Evolutionary conservation across 208 protist species (phyloP).

Genomic region (Leishmania tropica): DNA sequence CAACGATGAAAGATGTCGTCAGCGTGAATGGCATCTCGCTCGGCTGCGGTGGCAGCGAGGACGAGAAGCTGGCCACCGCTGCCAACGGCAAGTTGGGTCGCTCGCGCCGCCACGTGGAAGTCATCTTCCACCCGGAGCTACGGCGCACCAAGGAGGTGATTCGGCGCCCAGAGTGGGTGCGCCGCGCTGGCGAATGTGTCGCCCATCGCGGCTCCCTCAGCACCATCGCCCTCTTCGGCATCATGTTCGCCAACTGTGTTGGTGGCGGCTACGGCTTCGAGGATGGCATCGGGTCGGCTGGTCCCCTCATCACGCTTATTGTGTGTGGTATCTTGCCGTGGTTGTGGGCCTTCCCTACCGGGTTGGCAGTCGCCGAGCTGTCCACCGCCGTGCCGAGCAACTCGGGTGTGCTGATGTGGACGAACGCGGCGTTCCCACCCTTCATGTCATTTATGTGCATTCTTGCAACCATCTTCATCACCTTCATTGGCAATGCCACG

Average conservation of each 20-base stretch:
- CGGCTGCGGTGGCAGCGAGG: not conserved
- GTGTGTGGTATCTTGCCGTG: constrained; percentile 76
- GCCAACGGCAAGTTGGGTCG: not conserved
- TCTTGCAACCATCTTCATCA: constrained; percentile 76
- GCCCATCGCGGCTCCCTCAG: constrained; percentile 77
- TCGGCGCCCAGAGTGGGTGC: constrained; percentile 74
- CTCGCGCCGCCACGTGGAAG: constrained; percentile 29
- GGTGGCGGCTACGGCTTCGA: constrained; percentile 88
- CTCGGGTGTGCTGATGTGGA: constrained; percentile 88
- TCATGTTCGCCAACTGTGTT: constrained; percentile 83
- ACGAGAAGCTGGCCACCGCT: not conserved
- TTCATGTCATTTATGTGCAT: constrained; percentile 81
- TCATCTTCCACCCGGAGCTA: constrained; percentile 75
- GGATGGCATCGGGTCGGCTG: constrained; percentile 74
- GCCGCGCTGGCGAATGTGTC: constrained; percentile 66
- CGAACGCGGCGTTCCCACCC: constrained; percentile 77
- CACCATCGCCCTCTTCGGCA: constrained; percentile 60
- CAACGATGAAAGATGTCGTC: not conserved
- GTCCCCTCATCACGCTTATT: constrained; percentile 81
- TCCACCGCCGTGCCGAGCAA: constrained; percentile 86
- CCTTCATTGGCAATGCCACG: constrained; percentile 84
- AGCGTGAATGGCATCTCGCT: not conserved
- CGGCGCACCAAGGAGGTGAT: constrained; percentile 80
- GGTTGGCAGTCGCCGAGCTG: constrained; percentile 79
- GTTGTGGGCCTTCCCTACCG: constrained; percentile 82